Evolutionary conservation across 2,329 filamentous ascomycete genomes (phyloP).

Genomic region (Fusarium longipes): DNA sequence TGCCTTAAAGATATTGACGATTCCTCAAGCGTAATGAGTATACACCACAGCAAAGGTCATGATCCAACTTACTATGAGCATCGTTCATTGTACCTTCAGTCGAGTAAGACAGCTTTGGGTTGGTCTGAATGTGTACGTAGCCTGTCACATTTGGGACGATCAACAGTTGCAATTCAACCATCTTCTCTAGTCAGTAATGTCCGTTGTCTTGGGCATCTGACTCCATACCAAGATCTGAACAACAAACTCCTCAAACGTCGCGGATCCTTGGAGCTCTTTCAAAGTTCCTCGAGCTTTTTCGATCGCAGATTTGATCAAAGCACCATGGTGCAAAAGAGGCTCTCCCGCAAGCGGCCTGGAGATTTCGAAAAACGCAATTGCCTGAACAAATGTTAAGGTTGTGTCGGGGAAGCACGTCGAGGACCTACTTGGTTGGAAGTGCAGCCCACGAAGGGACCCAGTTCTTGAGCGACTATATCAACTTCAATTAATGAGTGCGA

Average conservation of each 20-base stretch:
- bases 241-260: slow-evolving; percentile 59
- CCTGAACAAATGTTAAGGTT: slow-evolving; percentile 34
- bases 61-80: slow-evolving; percentile 57
- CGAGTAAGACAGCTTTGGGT: slow-evolving; percentile 66
- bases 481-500: slow-evolving; percentile 15
- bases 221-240: slow-evolving; percentile 64
- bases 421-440: slow-evolving; percentile 51
- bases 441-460: slow-evolving; percentile 52
- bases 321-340: slow-evolving; percentile 44
- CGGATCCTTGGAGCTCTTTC: slow-evolving; percentile 32
- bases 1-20: slow-evolving; percentile 49
- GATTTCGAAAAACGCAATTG: slow-evolving; percentile 51
- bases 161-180: slow-evolving; percentile 64
- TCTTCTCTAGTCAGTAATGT: slow-evolving; percentile 52
- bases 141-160: slow-evolving; percentile 63
- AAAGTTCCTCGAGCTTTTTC: slow-evolving; percentile 37
- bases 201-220: rapidly evolving
- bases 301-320: slow-evolving; percentile 46
- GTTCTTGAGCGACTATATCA: slow-evolving; percentile 45
- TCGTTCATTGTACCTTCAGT: slow-evolving; percentile 61
- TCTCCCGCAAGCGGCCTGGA: slow-evolving; percentile 36
- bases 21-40: slow-evolving; percentile 53
- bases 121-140: slow-evolving; percentile 69
- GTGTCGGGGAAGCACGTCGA: neutral
- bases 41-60: rapidly evolving